Evolutionary conservation across 139 green algal genomes (phyloP), one percentile per base, ranked within the genome.

Genomic region (Chlamydomonas schloesseri): DNA sequence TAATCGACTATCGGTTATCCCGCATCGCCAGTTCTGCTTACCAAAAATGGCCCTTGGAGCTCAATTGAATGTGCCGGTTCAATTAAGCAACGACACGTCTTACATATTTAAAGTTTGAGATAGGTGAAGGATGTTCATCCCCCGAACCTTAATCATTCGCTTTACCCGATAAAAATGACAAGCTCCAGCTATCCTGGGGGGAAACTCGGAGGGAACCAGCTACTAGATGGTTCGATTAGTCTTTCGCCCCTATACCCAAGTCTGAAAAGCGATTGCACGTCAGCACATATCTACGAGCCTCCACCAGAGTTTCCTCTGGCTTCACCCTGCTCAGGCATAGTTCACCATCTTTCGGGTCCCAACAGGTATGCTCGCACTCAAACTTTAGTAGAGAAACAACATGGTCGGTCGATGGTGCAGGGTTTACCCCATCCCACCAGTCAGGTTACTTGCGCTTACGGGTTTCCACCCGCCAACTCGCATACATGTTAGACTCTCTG

Each of bases 171-270:
- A 93, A 93, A 95, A 98, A 92, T 93, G 96, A 95, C 95, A 94
- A 97, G 58, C 58, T 65, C 58, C 58, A 96, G 95, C 95, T 97
- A 96, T 97, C 93, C 95, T 96, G 93, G 93, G 94, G 94, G 94
- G 97, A 97, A 98, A 93, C 97, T 98, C 95, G 94, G 95, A 96
- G 93, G 94, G 91, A 98, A 98, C 94, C 95, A 98, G 95, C 95
- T 98, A 97, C 95, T 98, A 96, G 86, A 97, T 97, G 94, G 96
- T 98, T 98, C 96, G 96, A 98, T 98, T 98, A 98, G 96, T 98
- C 96, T 98, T 98, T 98, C 96, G 96, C 96, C 96, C 96, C 95
- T 98, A 98, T 98, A 98, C 96, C 94, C 93, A 98, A 97, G 93
- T 98, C 94, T 89, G 95, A 97, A 96, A 96, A 98, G 94, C 96